phyloP scores from a whole-genome alignment of 768 basidiomycete genomes.

The Wakefieldia striispora region DNA sequence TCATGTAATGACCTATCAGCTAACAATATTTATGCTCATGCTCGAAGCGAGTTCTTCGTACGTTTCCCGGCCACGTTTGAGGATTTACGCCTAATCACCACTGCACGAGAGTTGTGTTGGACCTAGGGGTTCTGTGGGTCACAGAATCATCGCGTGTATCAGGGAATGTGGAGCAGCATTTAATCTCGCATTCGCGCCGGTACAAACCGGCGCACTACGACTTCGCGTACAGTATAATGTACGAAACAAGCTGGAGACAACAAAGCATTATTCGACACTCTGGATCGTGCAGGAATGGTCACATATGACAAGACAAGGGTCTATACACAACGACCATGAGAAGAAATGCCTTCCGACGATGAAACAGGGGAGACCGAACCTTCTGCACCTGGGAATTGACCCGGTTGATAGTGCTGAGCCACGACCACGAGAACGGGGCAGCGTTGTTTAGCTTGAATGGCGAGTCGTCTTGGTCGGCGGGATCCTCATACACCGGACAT shows the following conservation, averaged over 20 bases:
- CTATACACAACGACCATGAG: slow-evolving; percentile 39
- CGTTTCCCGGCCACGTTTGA: no score
- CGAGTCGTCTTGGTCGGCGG: slow-evolving; percentile 63
- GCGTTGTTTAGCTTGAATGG: slow-evolving; percentile 63
- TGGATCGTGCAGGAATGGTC: slow-evolving; percentile 79
- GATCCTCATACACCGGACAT: slow-evolving; percentile 87
- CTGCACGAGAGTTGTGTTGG: background rate
- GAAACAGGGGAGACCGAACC: slow-evolving; percentile 49
- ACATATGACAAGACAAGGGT: slow-evolving; percentile 90
- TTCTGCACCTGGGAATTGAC: slow-evolving; percentile 98
- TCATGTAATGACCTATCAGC: slow-evolving; percentile 17
- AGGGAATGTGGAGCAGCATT: background rate
- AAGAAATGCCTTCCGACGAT: background rate
- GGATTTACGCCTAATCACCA: background rate
- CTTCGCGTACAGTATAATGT: slow-evolving; percentile 81
- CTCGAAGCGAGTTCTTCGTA: background rate
- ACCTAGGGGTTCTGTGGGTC: background rate
- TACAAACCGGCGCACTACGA: slow-evolving; percentile 80
- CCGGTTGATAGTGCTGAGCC: slow-evolving; percentile 95
- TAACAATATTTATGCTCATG: slow-evolving; percentile 1
- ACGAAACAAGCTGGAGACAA: slow-evolving; percentile 71
- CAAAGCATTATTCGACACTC: slow-evolving; percentile 49
- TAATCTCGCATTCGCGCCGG: slow-evolving; percentile 92
- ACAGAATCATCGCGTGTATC: background rate
- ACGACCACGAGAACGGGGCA: slow-evolving; percentile 84